Evolutionary conservation across 164 flowering plant species (phyloP).

Genomic region (Stephania japonica): DNA sequence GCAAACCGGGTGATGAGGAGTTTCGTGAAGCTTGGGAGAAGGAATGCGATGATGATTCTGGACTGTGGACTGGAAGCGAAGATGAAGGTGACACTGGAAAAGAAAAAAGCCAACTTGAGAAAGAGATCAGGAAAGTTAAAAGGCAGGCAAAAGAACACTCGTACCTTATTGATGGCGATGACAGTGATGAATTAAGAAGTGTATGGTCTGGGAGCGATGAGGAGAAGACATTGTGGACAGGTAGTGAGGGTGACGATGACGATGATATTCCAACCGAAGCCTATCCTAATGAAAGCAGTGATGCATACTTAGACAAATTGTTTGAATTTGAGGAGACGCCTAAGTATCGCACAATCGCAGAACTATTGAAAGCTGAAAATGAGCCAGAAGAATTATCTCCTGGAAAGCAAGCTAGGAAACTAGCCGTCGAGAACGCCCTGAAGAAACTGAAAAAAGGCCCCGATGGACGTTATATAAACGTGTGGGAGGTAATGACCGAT

Average conservation of each 20-base stretch:
- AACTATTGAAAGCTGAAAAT: constrained; percentile 61
- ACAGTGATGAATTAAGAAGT: constrained; percentile 81
- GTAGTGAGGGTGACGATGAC: constrained; percentile 76
- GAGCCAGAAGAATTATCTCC: constrained; percentile 83
- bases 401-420: constrained; percentile 89
- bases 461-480: constrained; percentile 89
- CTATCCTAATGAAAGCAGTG: constrained; percentile 76
- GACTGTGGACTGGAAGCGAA: constrained; percentile 86
- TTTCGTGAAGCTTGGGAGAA: constrained; percentile 63
- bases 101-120: constrained; percentile 27
- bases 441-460: constrained; percentile 95
- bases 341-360: constrained; percentile 67
- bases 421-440: constrained; percentile 89
- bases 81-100: constrained; percentile 48
- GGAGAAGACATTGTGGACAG: constrained; percentile 95
- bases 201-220: constrained; percentile 94
- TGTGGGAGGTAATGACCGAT: constrained; percentile 95
- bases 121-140: constrained; percentile 60
- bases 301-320: constrained; percentile 66
- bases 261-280: constrained; percentile 86
- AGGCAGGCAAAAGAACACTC: constrained; percentile 65
- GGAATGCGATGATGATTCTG: constrained; percentile 51
- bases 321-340: constrained; percentile 91
- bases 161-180: constrained; percentile 81
- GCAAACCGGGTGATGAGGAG: constrained; percentile 50